A percentile compares a stretch with the other conserved stretches of the same genome.
phyloP scores from a whole-genome alignment of 805 yeast genomes.

The Candida vaughaniae region DNA sequence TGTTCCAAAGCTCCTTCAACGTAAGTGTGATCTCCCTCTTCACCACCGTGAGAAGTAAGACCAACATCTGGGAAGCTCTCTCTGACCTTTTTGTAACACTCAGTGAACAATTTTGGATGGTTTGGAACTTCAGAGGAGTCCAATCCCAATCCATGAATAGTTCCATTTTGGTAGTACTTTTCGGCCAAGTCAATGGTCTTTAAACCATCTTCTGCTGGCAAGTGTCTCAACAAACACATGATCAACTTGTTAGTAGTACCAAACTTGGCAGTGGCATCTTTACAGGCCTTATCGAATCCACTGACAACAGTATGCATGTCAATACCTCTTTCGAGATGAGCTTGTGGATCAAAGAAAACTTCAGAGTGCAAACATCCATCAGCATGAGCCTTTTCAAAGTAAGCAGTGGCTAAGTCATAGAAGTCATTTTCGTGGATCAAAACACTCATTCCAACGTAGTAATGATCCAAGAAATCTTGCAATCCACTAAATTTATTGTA shows the following conservation, averaged over 20 bases:
- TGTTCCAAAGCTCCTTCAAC: slow-evolving; percentile 58
- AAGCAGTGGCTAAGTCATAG: slow-evolving; percentile 73
- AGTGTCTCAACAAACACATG: slow-evolving; percentile 80
- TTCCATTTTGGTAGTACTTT: slow-evolving; percentile 52
- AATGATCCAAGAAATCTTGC: slow-evolving; percentile 76
- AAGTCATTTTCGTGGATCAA: slow-evolving; percentile 69
- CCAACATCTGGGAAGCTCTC: slow-evolving; percentile 52
- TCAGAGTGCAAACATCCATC: slow-evolving; percentile 73
- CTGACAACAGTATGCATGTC: slow-evolving; percentile 55
- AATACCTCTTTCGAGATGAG: slow-evolving; percentile 70
- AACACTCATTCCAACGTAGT: slow-evolving; percentile 81
- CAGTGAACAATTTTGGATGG: slow-evolving; percentile 68
- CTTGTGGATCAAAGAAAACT: slow-evolving; percentile 83
- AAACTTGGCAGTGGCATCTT: slow-evolving; percentile 55
- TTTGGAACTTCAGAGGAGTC: slow-evolving; percentile 78
- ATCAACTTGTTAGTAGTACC: slow-evolving; percentile 70
- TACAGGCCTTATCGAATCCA: slow-evolving; percentile 69
- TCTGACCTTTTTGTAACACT: slow-evolving; percentile 55
- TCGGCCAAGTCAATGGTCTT: slow-evolving; percentile 55
- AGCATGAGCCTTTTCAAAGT: slow-evolving; percentile 55
- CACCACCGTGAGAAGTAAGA: slow-evolving; percentile 87
- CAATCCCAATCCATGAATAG: slow-evolving; percentile 74
- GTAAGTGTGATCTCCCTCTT: slow-evolving; percentile 78
- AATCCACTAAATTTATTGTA: slow-evolving; percentile 64
- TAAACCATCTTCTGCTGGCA: slow-evolving; percentile 59